A percentile compares a stretch with the other conserved stretches of the same genome.
Evolutionary conservation across 768 basidiomycete species (phyloP).

Genomic region (Amanita brunnescens): DNA sequence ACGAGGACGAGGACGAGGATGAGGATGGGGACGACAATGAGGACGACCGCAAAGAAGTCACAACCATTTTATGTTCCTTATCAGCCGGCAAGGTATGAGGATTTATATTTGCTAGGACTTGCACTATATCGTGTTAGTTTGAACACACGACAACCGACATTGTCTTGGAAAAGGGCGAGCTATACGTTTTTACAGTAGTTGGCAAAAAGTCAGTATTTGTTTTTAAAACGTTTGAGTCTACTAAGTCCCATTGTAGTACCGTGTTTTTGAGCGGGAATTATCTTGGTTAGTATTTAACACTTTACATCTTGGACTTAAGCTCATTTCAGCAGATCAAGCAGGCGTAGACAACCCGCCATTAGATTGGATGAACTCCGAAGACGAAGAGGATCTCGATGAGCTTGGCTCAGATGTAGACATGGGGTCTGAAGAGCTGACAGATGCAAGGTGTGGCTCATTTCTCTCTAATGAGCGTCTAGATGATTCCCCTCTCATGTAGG

Average conservation of each 20-base stretch:
- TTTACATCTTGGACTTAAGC: conserved; percentile 1
- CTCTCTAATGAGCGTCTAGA: neutral
- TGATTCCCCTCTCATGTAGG: conserved; percentile 28
- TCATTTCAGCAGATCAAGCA: conserved; percentile 39
- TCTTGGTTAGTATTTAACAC: conserved; percentile 39
- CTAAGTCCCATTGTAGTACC: conserved; percentile 31
- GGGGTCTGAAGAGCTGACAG: conserved; percentile 51
- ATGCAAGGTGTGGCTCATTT: conserved; percentile 35
- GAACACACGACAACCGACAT: conserved; percentile 71
- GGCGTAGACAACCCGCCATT: conserved; percentile 40
- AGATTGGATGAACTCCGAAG: conserved; percentile 45
- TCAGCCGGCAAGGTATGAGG: conserved; percentile 68
- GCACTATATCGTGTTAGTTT: conserved; percentile 40
- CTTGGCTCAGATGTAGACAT: conserved; percentile 83
- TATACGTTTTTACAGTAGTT: conserved; percentile 58
- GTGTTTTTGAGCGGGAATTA: conserved; percentile 82
- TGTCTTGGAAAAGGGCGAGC: conserved; percentile 56
- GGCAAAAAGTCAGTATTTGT: conserved; percentile 66
- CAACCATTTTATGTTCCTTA: conserved; percentile 68
- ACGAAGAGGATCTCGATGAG: conserved; percentile 58
- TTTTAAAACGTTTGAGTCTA: neutral
- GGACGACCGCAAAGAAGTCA: conserved; percentile 24
- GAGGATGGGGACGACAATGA: conserved; percentile 26
- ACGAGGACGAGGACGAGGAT: conserved; percentile 20
- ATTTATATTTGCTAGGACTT: too few species aligned